Base-by-base conservation (phyloP, 768 basidiomycete genomes). In the Psilocybe cubensis region DNA sequence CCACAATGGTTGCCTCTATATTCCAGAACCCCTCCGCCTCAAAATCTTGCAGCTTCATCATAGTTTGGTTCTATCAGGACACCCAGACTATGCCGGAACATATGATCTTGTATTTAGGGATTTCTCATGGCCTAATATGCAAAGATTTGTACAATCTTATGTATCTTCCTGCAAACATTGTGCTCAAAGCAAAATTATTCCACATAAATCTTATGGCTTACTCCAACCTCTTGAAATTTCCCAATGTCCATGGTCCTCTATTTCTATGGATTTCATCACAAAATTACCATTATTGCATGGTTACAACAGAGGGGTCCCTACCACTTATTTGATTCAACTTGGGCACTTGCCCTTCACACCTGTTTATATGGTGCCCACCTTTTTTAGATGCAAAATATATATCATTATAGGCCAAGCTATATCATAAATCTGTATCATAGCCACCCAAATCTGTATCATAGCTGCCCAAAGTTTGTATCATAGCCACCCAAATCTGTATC, bases 191-290 rank as follows among this genome's bases (percentile, higher is more conserved):
- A 79, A 81, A 54, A 38, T 65, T 2, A 46, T 60, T 14, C 66
- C 68, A 17, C 74, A 77, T 54, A 63, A 70, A 33, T 73, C 75
- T 11, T 75, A 74, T 55, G 78, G 79, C 0, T 51, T 64, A 3
- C 63, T 79, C 20, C 56, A 73, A 54, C 72, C 73, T 45, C 66
- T 80, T 63, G 61, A 69, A 44, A 69, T 75, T 25, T 76, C 75
- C 1, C 5, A 58, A 0, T 60, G 63, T n/a, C 77, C 74, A 11
- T 79, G 77, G 76, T 52, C 65, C 23, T 68, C 70, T 3, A 72
- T 80, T 24, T 68, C 69, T 0, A 77, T 79, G 73, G 76, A 79
- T 50, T 76, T 78, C 58, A 74, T 81, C n/a, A 72, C 69, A 44
- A 71, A 74, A 53, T 73, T 82, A 0, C 79, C 78, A 0, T 35